phyloP scores from a whole-genome alignment of 2,329 filamentous ascomycete genomes.

The Trichoderma pleuroti region DNA sequence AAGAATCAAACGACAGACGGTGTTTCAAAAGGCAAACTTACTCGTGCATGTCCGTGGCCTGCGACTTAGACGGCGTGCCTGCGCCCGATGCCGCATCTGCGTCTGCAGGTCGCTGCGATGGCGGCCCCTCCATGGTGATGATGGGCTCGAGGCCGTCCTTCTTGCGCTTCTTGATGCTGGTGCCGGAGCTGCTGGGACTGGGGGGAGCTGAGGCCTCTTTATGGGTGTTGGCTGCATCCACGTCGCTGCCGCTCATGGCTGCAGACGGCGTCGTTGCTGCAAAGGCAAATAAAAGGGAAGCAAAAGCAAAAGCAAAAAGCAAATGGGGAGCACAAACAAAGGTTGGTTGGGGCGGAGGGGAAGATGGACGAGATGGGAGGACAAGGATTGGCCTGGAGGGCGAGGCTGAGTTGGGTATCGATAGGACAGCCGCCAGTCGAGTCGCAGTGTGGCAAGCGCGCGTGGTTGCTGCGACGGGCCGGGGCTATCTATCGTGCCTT shows the following conservation, averaged over 20 bases:
- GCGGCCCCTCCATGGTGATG: slow-evolving; percentile 60
- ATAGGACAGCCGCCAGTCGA: too few relatives aligned
- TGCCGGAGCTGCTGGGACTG: slow-evolving; percentile 30
- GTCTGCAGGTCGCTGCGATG: not conserved
- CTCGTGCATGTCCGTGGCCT: not conserved
- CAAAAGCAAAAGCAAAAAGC: not conserved
- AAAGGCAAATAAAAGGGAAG: not conserved
- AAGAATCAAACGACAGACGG: not conserved
- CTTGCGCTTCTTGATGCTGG: slow-evolving; percentile 65
- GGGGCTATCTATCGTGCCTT: not conserved
- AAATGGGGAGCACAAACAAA: not conserved
- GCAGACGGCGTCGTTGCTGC: not conserved
- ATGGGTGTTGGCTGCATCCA: slow-evolving; percentile 28
- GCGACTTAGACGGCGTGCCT: not conserved
- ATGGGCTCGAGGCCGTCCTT: slow-evolving; percentile 73
- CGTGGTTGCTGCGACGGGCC: not conserved
- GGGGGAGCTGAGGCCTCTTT: slow-evolving; percentile 13
- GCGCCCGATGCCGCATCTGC: slow-evolving; percentile 14
- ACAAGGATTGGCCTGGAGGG: not conserved
- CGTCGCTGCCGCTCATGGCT: slow-evolving; percentile 31
- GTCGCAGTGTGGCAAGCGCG: not conserved
- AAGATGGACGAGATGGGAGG: not conserved
- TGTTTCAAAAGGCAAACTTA: not conserved
- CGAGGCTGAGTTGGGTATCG: not conserved
- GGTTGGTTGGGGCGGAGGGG: not conserved